Evolutionary conservation across 257 asterid genomes (phyloP).

Genomic region (Pogostemon cablin): DNA sequence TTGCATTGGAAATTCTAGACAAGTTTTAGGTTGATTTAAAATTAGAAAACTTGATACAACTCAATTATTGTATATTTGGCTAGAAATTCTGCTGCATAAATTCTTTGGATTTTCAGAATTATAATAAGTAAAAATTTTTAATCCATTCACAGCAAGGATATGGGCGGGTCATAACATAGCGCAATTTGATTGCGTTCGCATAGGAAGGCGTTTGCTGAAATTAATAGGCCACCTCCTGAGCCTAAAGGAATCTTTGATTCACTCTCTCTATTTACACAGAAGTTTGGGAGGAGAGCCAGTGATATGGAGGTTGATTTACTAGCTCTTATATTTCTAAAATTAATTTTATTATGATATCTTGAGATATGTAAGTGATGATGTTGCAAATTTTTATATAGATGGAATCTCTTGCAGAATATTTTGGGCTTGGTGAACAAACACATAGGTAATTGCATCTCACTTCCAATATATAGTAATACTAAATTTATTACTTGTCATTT

Average conservation of each 20-base stretch:
- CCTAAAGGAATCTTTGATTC: constrained; percentile 92
- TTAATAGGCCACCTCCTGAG: constrained; percentile 81
- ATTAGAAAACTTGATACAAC: background rate
- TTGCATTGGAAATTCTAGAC: background rate
- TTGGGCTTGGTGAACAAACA: constrained; percentile 93
- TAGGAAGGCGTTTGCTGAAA: constrained; percentile 81
- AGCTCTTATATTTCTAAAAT: too few relatives aligned
- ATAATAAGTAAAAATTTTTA: background rate
- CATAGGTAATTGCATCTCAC: constrained; percentile 56
- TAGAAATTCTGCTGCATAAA: background rate
- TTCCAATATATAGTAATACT: constrained; percentile 22
- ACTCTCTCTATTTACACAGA: constrained; percentile 64
- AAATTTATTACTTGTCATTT: constrained; percentile 7
- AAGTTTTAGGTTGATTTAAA: constrained; percentile 7
- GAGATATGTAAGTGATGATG: constrained; percentile 21
- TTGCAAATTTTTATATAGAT: constrained; percentile 54
- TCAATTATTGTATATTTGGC: background rate
- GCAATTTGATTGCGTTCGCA: constrained; percentile 76
- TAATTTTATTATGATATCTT: too few relatives aligned
- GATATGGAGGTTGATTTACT: constrained; percentile 71
- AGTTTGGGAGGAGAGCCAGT: constrained; percentile 94
- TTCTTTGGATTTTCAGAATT: constrained; percentile 7
- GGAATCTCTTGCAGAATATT: constrained; percentile 92
- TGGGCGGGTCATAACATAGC: constrained; percentile 97
- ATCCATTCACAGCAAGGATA: constrained; percentile 64